Conservation (phyloP, 2,329 filamentous ascomycete species). For the Trichoderma aggressivum region DNA sequence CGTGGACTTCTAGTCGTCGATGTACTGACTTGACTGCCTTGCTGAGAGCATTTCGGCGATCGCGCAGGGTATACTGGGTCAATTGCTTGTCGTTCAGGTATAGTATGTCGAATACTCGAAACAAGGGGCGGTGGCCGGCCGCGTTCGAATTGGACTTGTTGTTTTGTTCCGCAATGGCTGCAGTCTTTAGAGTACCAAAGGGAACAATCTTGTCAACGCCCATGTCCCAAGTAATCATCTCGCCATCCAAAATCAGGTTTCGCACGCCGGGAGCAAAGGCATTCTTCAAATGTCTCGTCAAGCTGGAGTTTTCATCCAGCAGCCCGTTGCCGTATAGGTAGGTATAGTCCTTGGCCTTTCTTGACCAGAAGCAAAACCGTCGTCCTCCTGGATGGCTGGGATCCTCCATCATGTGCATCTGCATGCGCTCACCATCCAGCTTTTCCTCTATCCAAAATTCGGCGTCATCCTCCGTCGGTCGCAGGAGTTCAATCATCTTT, state of each 20-base stretch:
- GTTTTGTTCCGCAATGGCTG: conserved; percentile 74
- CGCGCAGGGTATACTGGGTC: conserved; percentile 77
- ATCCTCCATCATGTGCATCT: conserved; percentile 85
- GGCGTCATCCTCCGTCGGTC: conserved; percentile 63
- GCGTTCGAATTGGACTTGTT: conserved; percentile 53
- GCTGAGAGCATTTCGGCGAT: conserved; percentile 73
- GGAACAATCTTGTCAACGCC: conserved; percentile 77
- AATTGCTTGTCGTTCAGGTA: conserved; percentile 79
- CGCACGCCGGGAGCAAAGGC: conserved; percentile 76
- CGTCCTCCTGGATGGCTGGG: conserved; percentile 63
- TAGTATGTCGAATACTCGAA: conserved; percentile 85
- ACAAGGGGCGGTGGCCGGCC: conserved; percentile 62
- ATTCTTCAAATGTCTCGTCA: conserved; percentile 74
- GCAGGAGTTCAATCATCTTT: conserved; percentile 69
- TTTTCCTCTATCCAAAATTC: conserved; percentile 98
- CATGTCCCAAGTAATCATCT: conserved; percentile 99
- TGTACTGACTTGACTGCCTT: conserved; percentile 66
- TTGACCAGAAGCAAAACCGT: conserved; percentile 84
- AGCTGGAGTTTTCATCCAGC: conserved; percentile 67
- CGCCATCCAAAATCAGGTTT: conserved; percentile 89
- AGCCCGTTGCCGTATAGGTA: conserved; percentile 84
- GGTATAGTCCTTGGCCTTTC: conserved; percentile 94
- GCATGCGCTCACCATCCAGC: conserved; percentile 93
- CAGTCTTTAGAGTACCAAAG: conserved; percentile 92
- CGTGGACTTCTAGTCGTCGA: conserved; percentile 79